A percentile compares a stretch with the other conserved stretches of the same genome.
Conservation (phyloP, 2,329 filamentous ascomycete species). For the Pseudovirgaria hyperparasitica region DNA sequence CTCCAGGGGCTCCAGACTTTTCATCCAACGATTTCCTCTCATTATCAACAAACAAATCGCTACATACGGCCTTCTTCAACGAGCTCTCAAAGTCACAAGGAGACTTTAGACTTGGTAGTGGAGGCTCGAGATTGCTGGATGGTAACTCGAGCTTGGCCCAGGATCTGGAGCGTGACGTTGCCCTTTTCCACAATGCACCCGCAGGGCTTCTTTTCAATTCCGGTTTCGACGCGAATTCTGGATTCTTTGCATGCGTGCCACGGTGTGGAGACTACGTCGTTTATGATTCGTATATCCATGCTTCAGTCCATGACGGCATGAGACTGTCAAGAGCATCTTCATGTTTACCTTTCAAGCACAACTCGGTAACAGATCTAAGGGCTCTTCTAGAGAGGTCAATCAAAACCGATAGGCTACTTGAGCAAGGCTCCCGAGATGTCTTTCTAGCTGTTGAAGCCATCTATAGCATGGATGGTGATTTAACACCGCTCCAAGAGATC, state of each 20-base stretch:
- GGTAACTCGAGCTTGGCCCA: conserved; percentile 51
- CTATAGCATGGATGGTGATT: conserved; percentile 77
- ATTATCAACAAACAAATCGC: conserved; percentile 33
- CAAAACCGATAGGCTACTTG: conserved; percentile 15
- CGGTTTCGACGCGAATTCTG: conserved; percentile 37
- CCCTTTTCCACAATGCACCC: conserved; percentile 46
- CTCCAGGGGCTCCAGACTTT: conserved; percentile 39
- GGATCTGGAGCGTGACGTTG: conserved; percentile 44
- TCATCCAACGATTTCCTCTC: conserved; percentile 56
- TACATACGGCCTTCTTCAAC: conserved; percentile 36
- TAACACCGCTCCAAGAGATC: conserved; percentile 50
- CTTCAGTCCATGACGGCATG: conserved; percentile 70
- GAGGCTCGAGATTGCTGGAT: conserved; percentile 51
- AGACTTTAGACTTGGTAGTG: conserved; percentile 37
- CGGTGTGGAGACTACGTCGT: conserved; percentile 41
- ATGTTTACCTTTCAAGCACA: conserved; percentile 45
- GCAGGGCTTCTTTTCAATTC: conserved; percentile 48
- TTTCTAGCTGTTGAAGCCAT: conserved; percentile 20
- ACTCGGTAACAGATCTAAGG: conserved; percentile 29
- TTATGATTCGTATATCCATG: conserved; percentile 66
- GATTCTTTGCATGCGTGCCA: conserved; percentile 34
- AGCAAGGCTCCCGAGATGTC: conserved; percentile 17
- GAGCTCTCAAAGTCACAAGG: conserved; percentile 27
- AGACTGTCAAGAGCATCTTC: conserved; percentile 43
- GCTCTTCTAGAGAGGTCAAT: conserved; percentile 18